Percentiles rank a stretch among this genome's conserved stretches.
Conservation (phyloP, 2,329 filamentous ascomycete genomes). For the Sarocladiaceae sp. region DNA sequence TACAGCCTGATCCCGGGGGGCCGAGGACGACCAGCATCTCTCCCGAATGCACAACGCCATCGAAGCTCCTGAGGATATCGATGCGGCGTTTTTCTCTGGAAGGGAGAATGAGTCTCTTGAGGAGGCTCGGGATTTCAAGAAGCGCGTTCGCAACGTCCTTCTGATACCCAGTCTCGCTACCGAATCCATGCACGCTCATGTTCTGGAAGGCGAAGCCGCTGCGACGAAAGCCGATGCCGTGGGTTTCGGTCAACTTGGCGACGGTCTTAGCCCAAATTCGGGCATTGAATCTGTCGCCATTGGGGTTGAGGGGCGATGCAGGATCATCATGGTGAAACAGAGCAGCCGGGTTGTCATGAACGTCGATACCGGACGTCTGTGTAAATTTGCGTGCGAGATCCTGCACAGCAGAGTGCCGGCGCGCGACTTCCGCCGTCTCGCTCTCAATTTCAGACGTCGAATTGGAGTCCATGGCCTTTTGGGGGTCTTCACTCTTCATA, state of each 20-base stretch:
- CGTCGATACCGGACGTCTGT: conserved; percentile 33
- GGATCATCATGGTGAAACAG: conserved; percentile 37
- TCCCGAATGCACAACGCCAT: conserved; percentile 46
- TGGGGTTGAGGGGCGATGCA: conserved; percentile 44
- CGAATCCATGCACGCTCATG: conserved; percentile 43
- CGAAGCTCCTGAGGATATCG: conserved; percentile 44
- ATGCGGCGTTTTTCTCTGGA: conserved; percentile 23
- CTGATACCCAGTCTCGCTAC: conserved; percentile 44
- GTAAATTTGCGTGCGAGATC: conserved; percentile 53
- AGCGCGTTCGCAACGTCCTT: conserved; percentile 38
- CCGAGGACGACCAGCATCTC: conserved; percentile 54
- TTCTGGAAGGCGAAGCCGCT: conserved; percentile 38
- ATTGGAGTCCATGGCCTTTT: too few relatives aligned
- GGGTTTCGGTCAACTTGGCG: conserved; percentile 18
- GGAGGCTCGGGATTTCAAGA: conserved; percentile 40
- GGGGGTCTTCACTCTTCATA: too few relatives aligned
- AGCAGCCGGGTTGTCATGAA: conserved; percentile 15
- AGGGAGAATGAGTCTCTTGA: conserved; percentile 39
- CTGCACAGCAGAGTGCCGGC: conserved; percentile 49
- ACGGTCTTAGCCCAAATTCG: conserved; percentile 30
- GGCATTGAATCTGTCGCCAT: conserved; percentile 45
- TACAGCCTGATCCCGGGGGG: conserved; percentile 50
- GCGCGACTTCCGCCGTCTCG: too few relatives aligned
- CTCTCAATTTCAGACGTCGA: too few relatives aligned
- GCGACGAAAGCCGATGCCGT: conserved; percentile 22